These are phyloP conservation scores for Rutstroemia sp. DNA, from an alignment of 2,329 filamentous ascomycete genomes.

Conservation along the genomic window DNA sequence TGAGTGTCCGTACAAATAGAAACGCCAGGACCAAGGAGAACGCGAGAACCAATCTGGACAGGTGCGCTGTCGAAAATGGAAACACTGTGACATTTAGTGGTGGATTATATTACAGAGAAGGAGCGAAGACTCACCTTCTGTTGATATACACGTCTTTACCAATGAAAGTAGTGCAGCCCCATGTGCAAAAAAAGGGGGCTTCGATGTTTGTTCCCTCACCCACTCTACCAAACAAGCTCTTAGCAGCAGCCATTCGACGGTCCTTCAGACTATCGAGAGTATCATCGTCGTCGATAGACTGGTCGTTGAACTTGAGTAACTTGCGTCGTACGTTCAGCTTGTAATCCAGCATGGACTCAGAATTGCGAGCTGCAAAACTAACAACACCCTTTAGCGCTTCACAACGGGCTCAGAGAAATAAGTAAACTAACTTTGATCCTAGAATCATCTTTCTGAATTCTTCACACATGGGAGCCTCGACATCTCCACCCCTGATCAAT, in stretches of 20 bases:
- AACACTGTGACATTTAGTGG: constrained; percentile 13
- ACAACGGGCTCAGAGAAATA: background rate
- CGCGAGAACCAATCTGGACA: constrained; percentile 36
- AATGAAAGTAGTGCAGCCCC: constrained; percentile 20
- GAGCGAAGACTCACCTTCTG: constrained; percentile 13
- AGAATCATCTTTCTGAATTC: constrained; percentile 23
- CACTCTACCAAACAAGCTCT: constrained; percentile 14
- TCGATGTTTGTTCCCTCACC: constrained; percentile 17
- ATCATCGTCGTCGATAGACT: constrained; percentile 10
- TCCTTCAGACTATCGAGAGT: constrained; percentile 16
- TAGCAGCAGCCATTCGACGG: constrained; percentile 13
- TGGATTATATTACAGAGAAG: background rate
- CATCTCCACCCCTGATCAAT: constrained; percentile 32
- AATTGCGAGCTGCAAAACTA: constrained; percentile 7
- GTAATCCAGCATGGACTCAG: constrained; percentile 2
- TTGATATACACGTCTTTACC: constrained; percentile 16
- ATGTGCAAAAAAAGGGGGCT: constrained; percentile 17
- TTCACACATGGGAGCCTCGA: constrained; percentile 7
- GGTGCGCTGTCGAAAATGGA: constrained; percentile 29
- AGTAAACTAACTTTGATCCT: constrained; percentile 16
- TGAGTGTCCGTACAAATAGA: constrained; percentile 65
- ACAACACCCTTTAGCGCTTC: background rate
- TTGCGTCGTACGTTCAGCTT: constrained; percentile 11
- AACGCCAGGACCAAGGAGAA: constrained; percentile 60
- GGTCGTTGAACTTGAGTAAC: constrained; percentile 18